Conservation (phyloP, 257 asterid genomes). For the Nicotiana obtusifolia region DNA sequence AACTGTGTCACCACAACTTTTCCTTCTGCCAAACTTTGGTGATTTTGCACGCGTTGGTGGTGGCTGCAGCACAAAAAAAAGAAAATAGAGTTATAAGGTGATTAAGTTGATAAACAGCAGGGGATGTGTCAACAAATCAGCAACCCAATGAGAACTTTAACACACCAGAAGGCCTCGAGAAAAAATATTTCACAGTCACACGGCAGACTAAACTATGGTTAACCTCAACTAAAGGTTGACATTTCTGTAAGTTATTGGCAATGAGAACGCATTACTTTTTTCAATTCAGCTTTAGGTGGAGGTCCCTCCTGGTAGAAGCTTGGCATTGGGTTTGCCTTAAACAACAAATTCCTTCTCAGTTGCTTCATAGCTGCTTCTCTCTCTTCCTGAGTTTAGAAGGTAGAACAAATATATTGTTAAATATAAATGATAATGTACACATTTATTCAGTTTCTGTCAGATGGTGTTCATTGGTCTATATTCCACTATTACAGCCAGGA, state of each 20-base stretch:
- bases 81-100: not conserved
- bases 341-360: conserved; percentile 58
- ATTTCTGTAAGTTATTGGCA: not conserved
- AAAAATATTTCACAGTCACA: not conserved
- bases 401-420: not conserved
- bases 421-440: not conserved
- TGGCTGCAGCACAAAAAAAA: conserved; percentile 28
- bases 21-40: conserved; percentile 67
- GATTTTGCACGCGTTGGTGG: conserved; percentile 85
- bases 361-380: conserved; percentile 70
- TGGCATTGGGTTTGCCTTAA: conserved; percentile 92
- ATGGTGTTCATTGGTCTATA: not conserved
- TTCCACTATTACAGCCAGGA: not conserved
- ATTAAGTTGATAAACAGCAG: not conserved
- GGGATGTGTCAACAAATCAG: not conserved
- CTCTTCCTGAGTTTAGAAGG: conserved; percentile 55
- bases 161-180: not conserved
- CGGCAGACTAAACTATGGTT: not conserved
- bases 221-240: not conserved
- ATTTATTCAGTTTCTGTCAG: not conserved
- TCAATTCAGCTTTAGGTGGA: conserved; percentile 65
- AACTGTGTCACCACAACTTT: conserved; percentile 40
- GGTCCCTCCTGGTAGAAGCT: conserved; percentile 87
- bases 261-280: conserved; percentile 49
- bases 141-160: not conserved